phyloP scores from a whole-genome alignment of 2,329 filamentous ascomycete species.

The Sclerotinia subarctica region DNA sequence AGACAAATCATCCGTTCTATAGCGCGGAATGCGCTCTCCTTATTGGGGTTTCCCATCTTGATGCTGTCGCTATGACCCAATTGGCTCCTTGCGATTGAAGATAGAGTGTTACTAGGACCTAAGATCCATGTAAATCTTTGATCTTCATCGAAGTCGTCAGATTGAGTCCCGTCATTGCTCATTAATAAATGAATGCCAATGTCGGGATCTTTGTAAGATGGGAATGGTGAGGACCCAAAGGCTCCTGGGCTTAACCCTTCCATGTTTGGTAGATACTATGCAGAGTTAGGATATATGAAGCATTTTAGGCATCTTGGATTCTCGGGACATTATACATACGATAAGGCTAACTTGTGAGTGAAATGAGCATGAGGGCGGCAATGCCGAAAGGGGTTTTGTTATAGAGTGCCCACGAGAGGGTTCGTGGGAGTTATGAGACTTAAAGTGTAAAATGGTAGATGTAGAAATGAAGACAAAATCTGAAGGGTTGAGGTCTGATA shows the following conservation, averaged over 20 bases:
- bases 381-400: not conserved
- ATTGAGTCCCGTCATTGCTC: not conserved
- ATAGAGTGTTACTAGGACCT: no score
- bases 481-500: not conserved
- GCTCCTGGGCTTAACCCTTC: not conserved
- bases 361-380: not conserved
- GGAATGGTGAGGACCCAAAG: not conserved
- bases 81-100: not conserved
- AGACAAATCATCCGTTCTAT: not conserved
- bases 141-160: not conserved
- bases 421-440: not conserved
- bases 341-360: not conserved
- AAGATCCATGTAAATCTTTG: no score
- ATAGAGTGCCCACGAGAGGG: not conserved
- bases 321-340: not conserved
- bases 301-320: not conserved
- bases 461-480: not conserved
- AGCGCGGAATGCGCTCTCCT: not conserved
- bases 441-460: not conserved
- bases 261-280: not conserved
- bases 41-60: not conserved
- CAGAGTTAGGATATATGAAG: not conserved
- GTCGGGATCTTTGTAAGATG: not conserved
- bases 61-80: not conserved
- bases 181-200: not conserved